phyloP scores from a whole-genome alignment of 139 green algal genomes.

The Chlamydomonas sphaeroides region DNA sequence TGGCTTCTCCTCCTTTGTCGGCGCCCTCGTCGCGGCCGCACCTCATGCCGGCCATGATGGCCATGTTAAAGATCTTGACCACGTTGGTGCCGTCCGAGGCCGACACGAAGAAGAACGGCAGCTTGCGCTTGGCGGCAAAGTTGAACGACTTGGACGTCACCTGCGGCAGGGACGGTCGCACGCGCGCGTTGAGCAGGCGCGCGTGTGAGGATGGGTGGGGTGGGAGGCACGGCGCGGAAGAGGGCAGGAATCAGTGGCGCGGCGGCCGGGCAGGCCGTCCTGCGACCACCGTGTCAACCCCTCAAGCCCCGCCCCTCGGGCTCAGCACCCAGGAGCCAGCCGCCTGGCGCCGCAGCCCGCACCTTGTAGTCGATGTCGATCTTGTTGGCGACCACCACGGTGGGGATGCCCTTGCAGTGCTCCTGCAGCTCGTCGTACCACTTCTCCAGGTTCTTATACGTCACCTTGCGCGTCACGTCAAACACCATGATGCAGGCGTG shows the following conservation, averaged over 20 bases:
- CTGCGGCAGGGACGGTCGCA: conserved; percentile 12
- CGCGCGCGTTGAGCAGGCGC: neutral
- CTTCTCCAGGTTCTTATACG: conserved; percentile 73
- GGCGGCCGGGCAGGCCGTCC: too few species aligned
- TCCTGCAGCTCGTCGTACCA: conserved; percentile 64
- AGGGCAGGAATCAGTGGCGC: neutral
- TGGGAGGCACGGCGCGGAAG: neutral
- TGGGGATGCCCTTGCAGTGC: conserved; percentile 72
- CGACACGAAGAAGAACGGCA: conserved; percentile 79
- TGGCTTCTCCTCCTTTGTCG: too few species aligned
- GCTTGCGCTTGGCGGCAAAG: conserved; percentile 69
- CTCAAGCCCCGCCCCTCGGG: too few species aligned
- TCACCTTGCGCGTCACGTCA: conserved; percentile 77
- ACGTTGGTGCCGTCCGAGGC: conserved; percentile 77
- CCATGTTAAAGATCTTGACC: conserved; percentile 73
- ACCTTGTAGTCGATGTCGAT: conserved; percentile 76
- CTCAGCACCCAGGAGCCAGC: too few species aligned
- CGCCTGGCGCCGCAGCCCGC: too few species aligned
- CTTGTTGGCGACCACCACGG: conserved; percentile 77
- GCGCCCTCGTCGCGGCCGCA: too few species aligned
- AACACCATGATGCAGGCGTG: conserved; percentile 82
- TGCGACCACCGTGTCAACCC: too few species aligned
- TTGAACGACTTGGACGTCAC: conserved; percentile 69
- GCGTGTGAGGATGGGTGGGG: neutral
- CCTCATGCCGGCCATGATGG: conserved; percentile 59